Evolutionary conservation across 345 rosid species (phyloP), one percentile per base, ranked within the genome.

Genomic region (Punica granatum): DNA sequence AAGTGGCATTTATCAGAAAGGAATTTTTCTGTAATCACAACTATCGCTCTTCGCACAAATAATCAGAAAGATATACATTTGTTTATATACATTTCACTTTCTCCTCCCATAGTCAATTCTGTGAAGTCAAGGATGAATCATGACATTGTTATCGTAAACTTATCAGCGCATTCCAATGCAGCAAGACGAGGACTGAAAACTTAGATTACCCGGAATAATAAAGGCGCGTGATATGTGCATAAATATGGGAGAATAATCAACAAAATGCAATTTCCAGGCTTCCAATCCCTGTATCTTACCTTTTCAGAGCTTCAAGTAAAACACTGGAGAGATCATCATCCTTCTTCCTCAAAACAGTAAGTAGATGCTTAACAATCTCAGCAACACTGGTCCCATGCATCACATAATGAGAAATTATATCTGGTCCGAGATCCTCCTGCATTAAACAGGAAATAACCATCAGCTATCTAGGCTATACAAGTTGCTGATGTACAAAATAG

Each of bases 391-490:
- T 67, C 64, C 98, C 99, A 78, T 91, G 97, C 98, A 89, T 88
- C 59, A 76, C 89, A 85, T 82, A 86, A 81, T 94, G 98, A 72
- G 98, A 91, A 73, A 94, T 83, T 70, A 94, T 89, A 80, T 86
- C 88, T 3, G 98, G 89, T 69, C 83, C 86, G 72, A 94, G 95
- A 81, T 73, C 79, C 12, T 86, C 99, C 98, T 94, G 90, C 81
- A 74, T 64, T 42, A 72, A 59, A 58, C 64, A 30, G 34, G 48
- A 7, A 28, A 3, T 21, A 63, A 66, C n/a, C 9, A 66, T 10
- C 61, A 66, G 4, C 9, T 6, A 15, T 18, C 4, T 26, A 33
- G 21, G 34, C 11, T 31, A 42, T 19, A 19, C 35, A 65, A 30
- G 36, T n/a, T 44, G 35, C 37, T 43, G 2, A 14, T 10, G 61